Evolutionary conservation across 805 yeast genomes (phyloP), one percentile per base, ranked within the genome.

Genomic region (Zygotorulaspora sp.): DNA sequence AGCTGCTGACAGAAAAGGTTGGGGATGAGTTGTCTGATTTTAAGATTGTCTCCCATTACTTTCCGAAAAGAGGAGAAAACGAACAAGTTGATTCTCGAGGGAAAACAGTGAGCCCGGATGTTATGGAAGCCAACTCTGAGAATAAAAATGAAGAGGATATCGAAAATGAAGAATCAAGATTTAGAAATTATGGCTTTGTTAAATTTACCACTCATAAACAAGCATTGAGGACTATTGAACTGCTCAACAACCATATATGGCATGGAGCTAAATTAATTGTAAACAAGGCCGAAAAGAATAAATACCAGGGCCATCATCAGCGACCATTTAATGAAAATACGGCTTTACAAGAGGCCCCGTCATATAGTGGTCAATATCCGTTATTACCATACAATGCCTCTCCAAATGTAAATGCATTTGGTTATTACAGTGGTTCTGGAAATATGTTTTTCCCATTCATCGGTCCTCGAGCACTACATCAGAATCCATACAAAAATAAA

Each of bases 141-240:
- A 26, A 5, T 12, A n/a, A 26, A 5, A n/a, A 10, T 26, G 11
- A 12, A 5, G 30, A 30, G 20, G 9, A 14, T 11, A 6, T 30
- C 6, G 31, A 33, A 18, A 17, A 43, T 22, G 57, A 44, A 29
- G 53, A 45, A 5, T 39, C 38, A 15, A 45, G 47, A 18, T 38
- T 58, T 25, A 57, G 68, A 42, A 72, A 71, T 10, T 75, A 72
- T 47, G 84, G 80, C 0, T 80, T 72, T 47, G 67, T 80, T 25
- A 73, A 71, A 36, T 76, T 74, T 46, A 54, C 57, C 13, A 61
- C 53, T 26, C 78, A 74, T 50, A 68, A 66, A 13, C 72, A 71
- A 44, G 75, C 80, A 1, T 48, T 75, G 26, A 58, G 50, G 14
- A 72, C 77, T 5, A 67, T 79, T 20, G 69, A 69, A 32, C 66